These are phyloP conservation scores for Gymnopilus junonius DNA, from an alignment of 768 basidiomycete genomes.

Conservation along the genomic window DNA sequence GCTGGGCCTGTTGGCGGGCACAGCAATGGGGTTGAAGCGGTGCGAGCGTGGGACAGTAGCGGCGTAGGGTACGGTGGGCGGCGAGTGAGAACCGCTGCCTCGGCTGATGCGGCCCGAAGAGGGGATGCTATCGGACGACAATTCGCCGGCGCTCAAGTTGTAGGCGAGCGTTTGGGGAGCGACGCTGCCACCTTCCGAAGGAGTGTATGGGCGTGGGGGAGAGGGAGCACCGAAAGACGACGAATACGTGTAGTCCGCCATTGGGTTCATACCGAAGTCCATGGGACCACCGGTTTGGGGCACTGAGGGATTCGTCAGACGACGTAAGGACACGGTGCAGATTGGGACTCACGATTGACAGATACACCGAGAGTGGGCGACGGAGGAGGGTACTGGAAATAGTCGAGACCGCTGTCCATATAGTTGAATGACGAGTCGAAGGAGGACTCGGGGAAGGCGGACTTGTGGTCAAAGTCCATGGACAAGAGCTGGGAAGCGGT, in stretches of 20 bases:
- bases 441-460: conserved; percentile 42
- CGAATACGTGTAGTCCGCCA: conserved; percentile 59
- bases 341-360: conserved; percentile 60
- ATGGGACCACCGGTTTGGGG: conserved; percentile 63
- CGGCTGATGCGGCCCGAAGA: conserved; percentile 67
- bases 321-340: conserved; percentile 7
- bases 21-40: conserved; percentile 78
- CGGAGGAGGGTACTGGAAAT: conserved; percentile 74
- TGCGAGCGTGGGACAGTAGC: conserved; percentile 75
- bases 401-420: conserved; percentile 58
- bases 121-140: conserved; percentile 65
- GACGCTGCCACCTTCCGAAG: conserved; percentile 62
- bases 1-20: conserved; percentile 59
- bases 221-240: conserved; percentile 55
- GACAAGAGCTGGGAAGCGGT: conserved; percentile 34
- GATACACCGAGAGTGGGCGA: conserved; percentile 61
- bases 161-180: conserved; percentile 74
- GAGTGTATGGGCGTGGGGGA: conserved; percentile 71
- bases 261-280: conserved; percentile 65
- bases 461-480: conserved; percentile 52
- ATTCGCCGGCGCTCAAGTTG: conserved; percentile 71
- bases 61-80: conserved; percentile 52
- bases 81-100: conserved; percentile 64
- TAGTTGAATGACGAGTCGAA: conserved; percentile 55
- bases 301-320: conserved; percentile 39